These are phyloP conservation scores for Apiotrichum porosum DNA, from an alignment of 1,284 basidiomycete genomes.

Conservation along the genomic window DNA sequence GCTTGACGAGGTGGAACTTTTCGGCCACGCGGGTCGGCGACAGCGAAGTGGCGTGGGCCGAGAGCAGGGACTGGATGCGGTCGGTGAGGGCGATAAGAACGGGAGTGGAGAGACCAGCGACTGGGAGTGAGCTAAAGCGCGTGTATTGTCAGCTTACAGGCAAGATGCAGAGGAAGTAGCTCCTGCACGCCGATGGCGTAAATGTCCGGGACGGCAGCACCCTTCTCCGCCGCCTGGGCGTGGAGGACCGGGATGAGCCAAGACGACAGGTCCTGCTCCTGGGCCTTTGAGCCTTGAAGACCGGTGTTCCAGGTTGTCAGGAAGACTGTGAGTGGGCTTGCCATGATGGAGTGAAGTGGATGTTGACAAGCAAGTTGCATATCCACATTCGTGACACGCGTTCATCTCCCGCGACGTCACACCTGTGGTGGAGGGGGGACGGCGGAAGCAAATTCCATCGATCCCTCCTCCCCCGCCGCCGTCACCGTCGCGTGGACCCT, in stretches of 20 bases:
- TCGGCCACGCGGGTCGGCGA: slow-evolving; percentile 25
- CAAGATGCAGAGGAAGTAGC: slow-evolving; percentile 59
- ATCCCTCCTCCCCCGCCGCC: too few species aligned
- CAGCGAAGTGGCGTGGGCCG: slow-evolving; percentile 38
- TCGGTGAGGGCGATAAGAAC: slow-evolving; percentile 37
- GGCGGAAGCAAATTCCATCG: background rate
- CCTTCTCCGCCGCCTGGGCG: slow-evolving; percentile 21
- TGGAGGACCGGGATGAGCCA: slow-evolving; percentile 49
- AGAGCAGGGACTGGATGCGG: slow-evolving; percentile 41
- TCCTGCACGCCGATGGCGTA: slow-evolving; percentile 96
- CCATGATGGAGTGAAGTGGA: slow-evolving; percentile 18
- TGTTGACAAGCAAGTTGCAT: background rate
- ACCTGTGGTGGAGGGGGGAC: too few species aligned
- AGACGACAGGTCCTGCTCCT: slow-evolving; percentile 41
- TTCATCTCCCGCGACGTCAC: background rate
- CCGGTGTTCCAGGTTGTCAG: slow-evolving; percentile 49
- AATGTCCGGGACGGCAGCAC: slow-evolving; percentile 58
- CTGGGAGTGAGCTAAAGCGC: slow-evolving; percentile 15
- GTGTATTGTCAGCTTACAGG: slow-evolving; percentile 27
- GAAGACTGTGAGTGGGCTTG: slow-evolving; percentile 43
- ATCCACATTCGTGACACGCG: background rate
- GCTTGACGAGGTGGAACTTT: slow-evolving; percentile 35
- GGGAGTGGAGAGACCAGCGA: slow-evolving; percentile 34
- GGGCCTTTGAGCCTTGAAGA: slow-evolving; percentile 44
- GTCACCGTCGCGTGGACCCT: too few species aligned